Base-by-base conservation (phyloP, 2,329 filamentous ascomycete species). In the Bipolaris gigantea region DNA sequence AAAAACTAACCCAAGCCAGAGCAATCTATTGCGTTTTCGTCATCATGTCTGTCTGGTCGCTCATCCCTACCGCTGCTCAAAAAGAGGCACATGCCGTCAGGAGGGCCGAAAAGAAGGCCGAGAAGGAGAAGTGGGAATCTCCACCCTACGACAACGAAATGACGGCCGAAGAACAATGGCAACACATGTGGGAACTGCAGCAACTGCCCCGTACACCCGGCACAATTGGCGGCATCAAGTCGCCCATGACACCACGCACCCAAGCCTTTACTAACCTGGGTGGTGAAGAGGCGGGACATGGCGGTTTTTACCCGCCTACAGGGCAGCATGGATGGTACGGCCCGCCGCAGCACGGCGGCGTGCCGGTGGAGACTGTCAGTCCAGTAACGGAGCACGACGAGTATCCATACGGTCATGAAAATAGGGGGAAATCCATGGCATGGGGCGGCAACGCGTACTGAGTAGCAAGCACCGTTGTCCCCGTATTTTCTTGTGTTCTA, bases 21-120 rank as follows among this genome's bases (percentile, higher is more conserved):
- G 66, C 74, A n/a, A 70, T 89, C 2, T 89, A 87, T 69, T 53
- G 85, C 49, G 60, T 80, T 49, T 86, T 87, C 66, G 66, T 89
- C 38, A 74, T 80, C 54, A 77, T 89, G 46, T 80, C 82, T 42
- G 72, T 86, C 51, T 87, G 82, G 75, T 81, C 79, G 38, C 76
- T 79, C 59, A 75, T 80, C 61, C 80, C 80, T 10, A 79, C 78
- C 8, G 42, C 62, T 41, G 59, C 62, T 11, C 59, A 66, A 19
- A 66, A 62, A 44, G 41, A 51, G 36, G 48, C 60, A 16, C 67
- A 73, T 58, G 60, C 55, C 18, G 46, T 63, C 11, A 69, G 64
- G 33, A 39, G 48, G 38, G 71, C 70, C 4, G 67, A 71, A 23
- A 73, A 73, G 60, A 62, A 64, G n/a, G 72, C 72, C 19, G 63